Evolutionary conservation across 371 early-diverging fungal genomes (phyloP).

Genomic region (Capillidium rhysosporum): DNA sequence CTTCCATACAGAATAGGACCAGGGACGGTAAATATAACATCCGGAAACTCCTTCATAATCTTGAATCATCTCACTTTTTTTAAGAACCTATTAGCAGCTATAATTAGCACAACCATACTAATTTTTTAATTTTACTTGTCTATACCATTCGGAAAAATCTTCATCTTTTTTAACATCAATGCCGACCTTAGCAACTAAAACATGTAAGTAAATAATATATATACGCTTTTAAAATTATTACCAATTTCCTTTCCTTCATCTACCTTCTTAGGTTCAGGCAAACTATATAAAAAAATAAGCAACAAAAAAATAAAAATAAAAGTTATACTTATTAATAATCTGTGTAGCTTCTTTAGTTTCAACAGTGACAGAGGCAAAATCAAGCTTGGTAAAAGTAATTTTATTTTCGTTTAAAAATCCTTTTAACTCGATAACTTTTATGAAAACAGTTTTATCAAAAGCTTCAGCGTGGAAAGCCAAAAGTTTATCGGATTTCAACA

Average conservation of each 20-base stretch:
- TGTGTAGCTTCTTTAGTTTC: background rate
- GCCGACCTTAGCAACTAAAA: conserved; percentile 43
- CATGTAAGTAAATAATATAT: background rate
- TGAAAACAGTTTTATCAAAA: conserved; percentile 1
- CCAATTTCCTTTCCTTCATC: background rate
- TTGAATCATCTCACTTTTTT: conserved; percentile 94
- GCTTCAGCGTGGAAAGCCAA: conserved; percentile 35
- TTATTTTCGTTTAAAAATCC: too few species aligned
- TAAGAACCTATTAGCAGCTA: conserved; percentile 34
- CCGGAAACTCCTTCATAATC: conserved; percentile 96
- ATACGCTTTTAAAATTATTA: background rate
- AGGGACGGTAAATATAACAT: conserved; percentile 98
- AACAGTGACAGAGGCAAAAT: too few species aligned
- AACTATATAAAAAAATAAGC: background rate
- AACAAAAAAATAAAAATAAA: background rate
- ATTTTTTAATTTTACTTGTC: conserved; percentile 33
- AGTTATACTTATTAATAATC: background rate
- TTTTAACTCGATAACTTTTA: too few species aligned
- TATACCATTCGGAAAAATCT: conserved; percentile 89
- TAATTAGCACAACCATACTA: background rate
- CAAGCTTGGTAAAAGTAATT: too few species aligned
- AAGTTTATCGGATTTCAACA: conserved; percentile 15
- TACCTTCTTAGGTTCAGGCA: background rate
- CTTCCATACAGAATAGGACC: conserved; percentile 96
- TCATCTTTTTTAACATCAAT: conserved; percentile 81